Evolutionary conservation across 768 basidiomycete species (phyloP).

Genomic region (Pleurotus salmoneostramineus): DNA sequence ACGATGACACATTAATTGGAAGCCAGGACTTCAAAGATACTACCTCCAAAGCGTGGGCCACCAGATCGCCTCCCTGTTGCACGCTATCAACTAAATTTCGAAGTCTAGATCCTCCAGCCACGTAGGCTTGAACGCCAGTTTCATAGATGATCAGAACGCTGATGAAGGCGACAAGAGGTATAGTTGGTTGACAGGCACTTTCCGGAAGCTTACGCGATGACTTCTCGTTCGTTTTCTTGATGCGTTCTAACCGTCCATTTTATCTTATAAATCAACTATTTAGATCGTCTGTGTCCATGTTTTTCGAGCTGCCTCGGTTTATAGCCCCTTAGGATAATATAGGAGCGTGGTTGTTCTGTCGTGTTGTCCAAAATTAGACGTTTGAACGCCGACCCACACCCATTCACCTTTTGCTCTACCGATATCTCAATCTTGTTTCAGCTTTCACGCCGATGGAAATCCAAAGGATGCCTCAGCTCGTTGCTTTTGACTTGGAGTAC

Average conservation of each 20-base stretch:
- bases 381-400: no score
- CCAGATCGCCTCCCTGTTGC: neutral
- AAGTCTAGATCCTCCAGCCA: neutral
- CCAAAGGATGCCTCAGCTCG: conserved; percentile 42
- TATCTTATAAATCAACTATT: no score
- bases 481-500: conserved; percentile 84
- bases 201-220: neutral
- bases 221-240: neutral
- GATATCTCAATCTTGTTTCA: no score
- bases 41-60: neutral
- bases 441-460: no score
- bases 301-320: no score
- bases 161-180: conserved; percentile 1
- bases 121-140: neutral
- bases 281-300: no score
- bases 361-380: no score
- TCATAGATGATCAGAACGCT: neutral
- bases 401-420: no score
- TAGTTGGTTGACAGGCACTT: neutral
- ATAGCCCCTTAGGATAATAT: no score
- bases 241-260: no score
- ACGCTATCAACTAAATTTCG: neutral
- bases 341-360: no score
- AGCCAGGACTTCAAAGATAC: conserved; percentile 1
- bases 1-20: neutral